phyloP scores from a whole-genome alignment of 148 eudicot species.

The Oxyria digyna region DNA sequence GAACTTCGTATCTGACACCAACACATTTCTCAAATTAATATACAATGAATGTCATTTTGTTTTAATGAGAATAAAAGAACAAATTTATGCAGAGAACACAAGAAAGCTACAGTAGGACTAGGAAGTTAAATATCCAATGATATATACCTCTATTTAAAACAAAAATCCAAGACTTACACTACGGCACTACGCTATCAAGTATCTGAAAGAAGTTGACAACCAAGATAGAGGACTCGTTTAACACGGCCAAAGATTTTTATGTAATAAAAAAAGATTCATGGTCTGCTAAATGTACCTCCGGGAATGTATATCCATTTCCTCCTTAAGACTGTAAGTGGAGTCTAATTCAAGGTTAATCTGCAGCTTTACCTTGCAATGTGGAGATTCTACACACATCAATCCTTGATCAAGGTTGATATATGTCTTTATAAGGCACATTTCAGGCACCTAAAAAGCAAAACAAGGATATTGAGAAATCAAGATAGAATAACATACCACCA shows the following conservation, averaged over 20 bases:
- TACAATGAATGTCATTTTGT: background rate
- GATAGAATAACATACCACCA: background rate
- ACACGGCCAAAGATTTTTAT: background rate
- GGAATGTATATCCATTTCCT: constrained; percentile 45
- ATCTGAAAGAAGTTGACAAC: too few species aligned
- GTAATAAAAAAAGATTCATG: background rate
- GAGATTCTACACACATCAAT: too few species aligned
- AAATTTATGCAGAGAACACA: background rate
- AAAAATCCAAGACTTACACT: too few species aligned
- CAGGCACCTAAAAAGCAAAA: constrained; percentile 44
- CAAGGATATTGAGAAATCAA: background rate
- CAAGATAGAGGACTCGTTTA: background rate
- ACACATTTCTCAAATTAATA: too few species aligned
- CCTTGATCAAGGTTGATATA: too few species aligned
- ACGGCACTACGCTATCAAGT: too few species aligned
- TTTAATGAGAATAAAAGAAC: background rate
- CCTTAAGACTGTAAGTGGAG: constrained; percentile 18
- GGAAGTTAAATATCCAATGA: background rate
- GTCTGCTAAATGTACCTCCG: constrained; percentile 39
- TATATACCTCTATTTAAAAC: too few species aligned
- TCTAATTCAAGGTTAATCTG: constrained; percentile 41
- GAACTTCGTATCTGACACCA: constrained; percentile 75
- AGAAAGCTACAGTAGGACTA: background rate
- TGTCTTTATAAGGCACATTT: too few species aligned
- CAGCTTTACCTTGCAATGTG: too few species aligned